These are phyloP conservation scores for Penicillium verhagenii DNA, from an alignment of 495 filamentous ascomycete species.

Conservation along the genomic window DNA sequence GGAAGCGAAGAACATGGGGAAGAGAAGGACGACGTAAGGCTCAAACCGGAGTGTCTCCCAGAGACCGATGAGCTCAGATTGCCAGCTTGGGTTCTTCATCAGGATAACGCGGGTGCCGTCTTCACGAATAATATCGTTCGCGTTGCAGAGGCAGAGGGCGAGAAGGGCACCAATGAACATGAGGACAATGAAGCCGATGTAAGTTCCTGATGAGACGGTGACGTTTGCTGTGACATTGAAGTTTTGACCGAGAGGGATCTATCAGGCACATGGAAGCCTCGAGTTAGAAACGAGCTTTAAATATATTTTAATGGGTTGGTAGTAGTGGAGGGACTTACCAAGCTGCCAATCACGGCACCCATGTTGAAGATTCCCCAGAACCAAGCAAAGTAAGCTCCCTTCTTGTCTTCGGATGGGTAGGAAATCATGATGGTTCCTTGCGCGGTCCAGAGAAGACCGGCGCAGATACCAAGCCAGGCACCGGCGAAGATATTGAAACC, in stretches of 20 bases:
- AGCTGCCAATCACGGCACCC: slow-evolving; percentile 42
- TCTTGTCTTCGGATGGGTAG: slow-evolving; percentile 41
- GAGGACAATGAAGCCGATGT: slow-evolving; percentile 47
- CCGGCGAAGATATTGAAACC: slow-evolving; percentile 70
- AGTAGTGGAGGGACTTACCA: slow-evolving; percentile 21
- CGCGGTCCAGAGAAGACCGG: slow-evolving; percentile 46
- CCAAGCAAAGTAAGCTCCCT: slow-evolving; percentile 44
- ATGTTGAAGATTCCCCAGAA: slow-evolving; percentile 54
- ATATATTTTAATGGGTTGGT: background rate
- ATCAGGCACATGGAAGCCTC: background rate
- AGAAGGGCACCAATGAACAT: slow-evolving; percentile 54
- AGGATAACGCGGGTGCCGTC: slow-evolving; percentile 73
- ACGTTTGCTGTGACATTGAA: slow-evolving; percentile 26
- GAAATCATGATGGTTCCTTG: slow-evolving; percentile 53
- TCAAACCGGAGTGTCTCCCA: slow-evolving; percentile 33
- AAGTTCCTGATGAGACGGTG: slow-evolving; percentile 43
- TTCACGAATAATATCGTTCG: slow-evolving; percentile 62
- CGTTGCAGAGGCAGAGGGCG: slow-evolving; percentile 51
- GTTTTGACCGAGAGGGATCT: slow-evolving; percentile 40
- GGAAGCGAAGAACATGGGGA: slow-evolving; percentile 54
- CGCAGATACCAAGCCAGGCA: slow-evolving; percentile 41
- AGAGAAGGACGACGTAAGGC: slow-evolving; percentile 36
- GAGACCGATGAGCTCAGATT: slow-evolving; percentile 35
- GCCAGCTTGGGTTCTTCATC: slow-evolving; percentile 78
- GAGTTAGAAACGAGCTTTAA: background rate